phyloP scores from a whole-genome alignment of 768 basidiomycete genomes.

The Suillus bovinus region DNA sequence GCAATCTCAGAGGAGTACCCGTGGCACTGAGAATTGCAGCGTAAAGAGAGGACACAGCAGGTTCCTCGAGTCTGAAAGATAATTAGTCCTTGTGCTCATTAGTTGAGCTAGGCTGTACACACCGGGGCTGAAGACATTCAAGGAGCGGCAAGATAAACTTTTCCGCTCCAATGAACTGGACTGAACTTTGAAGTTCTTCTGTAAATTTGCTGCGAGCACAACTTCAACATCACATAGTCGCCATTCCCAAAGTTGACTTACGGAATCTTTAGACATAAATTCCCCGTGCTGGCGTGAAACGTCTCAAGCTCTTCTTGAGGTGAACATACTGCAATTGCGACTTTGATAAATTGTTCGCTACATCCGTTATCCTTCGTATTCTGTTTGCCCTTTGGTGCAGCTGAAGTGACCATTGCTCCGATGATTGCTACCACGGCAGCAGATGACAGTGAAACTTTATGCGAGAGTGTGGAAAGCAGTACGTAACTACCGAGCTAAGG shows the following conservation, averaged over 20 bases:
- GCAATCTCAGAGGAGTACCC: constrained; percentile 20
- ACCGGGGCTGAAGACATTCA: constrained; percentile 39
- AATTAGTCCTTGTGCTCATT: neutral
- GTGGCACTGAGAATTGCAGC: constrained; percentile 31
- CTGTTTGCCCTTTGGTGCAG: constrained; percentile 27
- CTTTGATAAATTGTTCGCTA: constrained; percentile 61
- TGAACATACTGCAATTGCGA: constrained; percentile 63
- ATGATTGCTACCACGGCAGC: constrained; percentile 63
- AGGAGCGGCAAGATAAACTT: constrained; percentile 59
- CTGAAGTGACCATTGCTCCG: constrained; percentile 51
- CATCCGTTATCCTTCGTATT: constrained; percentile 37
- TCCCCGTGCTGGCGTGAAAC: constrained; percentile 41
- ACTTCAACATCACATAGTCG: neutral
- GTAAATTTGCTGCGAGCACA: constrained; percentile 41
- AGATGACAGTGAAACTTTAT: constrained; percentile 58
- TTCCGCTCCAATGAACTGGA: constrained; percentile 53
- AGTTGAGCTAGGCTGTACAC: constrained; percentile 24
- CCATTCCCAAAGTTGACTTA: constrained; percentile 32
- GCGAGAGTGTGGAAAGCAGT: constrained; percentile 68
- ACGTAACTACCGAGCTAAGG: constrained; percentile 71
- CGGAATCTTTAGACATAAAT: constrained; percentile 47
- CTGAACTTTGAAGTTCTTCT: constrained; percentile 45
- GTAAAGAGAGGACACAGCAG: constrained; percentile 27
- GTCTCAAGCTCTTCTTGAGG: constrained; percentile 56
- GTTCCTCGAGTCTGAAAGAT: constrained; percentile 33